These are phyloP conservation scores for Pseudisothecium myosuroides DNA, from an alignment of 225 moss, liverwort and hornwort genomes.

Conservation along the genomic window DNA sequence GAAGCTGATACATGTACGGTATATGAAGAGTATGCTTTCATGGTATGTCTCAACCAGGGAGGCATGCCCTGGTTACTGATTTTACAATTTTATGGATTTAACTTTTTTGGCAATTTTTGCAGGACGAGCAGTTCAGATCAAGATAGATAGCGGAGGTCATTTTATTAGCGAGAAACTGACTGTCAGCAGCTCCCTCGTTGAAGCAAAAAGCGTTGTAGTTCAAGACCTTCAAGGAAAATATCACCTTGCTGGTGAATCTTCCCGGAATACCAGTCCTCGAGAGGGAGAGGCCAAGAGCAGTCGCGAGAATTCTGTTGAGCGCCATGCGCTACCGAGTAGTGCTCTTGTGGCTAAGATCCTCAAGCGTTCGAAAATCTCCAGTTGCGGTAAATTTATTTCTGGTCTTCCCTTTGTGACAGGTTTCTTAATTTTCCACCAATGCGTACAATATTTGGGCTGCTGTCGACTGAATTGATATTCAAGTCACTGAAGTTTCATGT, in stretches of 20 bases:
- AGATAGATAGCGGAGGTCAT: neutral
- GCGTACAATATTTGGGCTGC: neutral
- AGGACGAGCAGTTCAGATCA: constrained; percentile 21
- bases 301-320: constrained; percentile 15
- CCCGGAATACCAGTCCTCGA: constrained; percentile 5
- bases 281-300: constrained; percentile 4
- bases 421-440: neutral
- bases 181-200: neutral
- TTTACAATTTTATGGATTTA: neutral
- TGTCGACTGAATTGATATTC: neutral
- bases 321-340: neutral
- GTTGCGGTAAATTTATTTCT: constrained; percentile 2
- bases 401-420: neutral
- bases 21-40: neutral
- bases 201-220: neutral
- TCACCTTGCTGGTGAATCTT: neutral
- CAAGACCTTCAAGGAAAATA: constrained; percentile 3
- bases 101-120: neutral
- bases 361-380: constrained; percentile 24
- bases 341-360: constrained; percentile 4
- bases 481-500: neutral
- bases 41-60: neutral
- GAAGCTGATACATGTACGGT: neutral
- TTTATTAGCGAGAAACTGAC: neutral
- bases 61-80: neutral